Base-by-base conservation (phyloP, 768 basidiomycete species). In the Lactarius tabidus region DNA sequence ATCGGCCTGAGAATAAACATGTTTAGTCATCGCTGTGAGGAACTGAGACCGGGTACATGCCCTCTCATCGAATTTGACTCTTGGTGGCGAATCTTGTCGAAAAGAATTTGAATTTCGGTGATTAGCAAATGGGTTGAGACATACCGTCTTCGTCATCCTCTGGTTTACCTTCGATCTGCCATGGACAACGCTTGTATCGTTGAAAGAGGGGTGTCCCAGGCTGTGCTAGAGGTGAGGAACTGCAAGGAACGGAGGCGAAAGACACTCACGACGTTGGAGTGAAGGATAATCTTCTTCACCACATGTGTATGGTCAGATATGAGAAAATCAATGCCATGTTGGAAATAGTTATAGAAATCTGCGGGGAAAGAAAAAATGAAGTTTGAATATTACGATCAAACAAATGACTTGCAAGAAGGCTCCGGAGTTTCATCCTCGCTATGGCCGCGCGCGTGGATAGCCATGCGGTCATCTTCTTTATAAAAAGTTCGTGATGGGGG, bases 341-440 rank as follows among this genome's bases (percentile, higher is more conserved):
- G 90, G 70, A 95, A 93, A 72, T 97, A 97, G 71, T 95, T 96
- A 76, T 91, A 93, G 73, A 94, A 93, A 75, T 93, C 91, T 93
- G 66, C 2, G 3, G 45, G 57, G 56, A 28, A 45, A 48, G 43
- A 0, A 57, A 60, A 23, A 45, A 45, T 9, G 9, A 14, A 23
- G 39, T 3, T n/a, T 55, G n/a, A 43, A 63, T 58, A 64, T 54
- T 63, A 41, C 63, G 26, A 31, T 45, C 28, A 38, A 9, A 26
- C 18, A 18, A 54, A n/a, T 28, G 31, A 62, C 79, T 65, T 69
- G 82, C 85, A 83, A 67, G 84, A 80, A 70, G 79, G 77, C 48
- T 84, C 83, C 59, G 79, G 77, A 59, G 79, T 80, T 29, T 77
- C 79, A n/a, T 84, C 82, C 17, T 76, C 72, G 20, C 76, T 71